A percentile compares a stretch with the other conserved stretches of the same genome.
These are phyloP conservation scores for Xylaria polymorpha DNA, from an alignment of 2,329 filamentous ascomycete species.

Conservation along the genomic window DNA sequence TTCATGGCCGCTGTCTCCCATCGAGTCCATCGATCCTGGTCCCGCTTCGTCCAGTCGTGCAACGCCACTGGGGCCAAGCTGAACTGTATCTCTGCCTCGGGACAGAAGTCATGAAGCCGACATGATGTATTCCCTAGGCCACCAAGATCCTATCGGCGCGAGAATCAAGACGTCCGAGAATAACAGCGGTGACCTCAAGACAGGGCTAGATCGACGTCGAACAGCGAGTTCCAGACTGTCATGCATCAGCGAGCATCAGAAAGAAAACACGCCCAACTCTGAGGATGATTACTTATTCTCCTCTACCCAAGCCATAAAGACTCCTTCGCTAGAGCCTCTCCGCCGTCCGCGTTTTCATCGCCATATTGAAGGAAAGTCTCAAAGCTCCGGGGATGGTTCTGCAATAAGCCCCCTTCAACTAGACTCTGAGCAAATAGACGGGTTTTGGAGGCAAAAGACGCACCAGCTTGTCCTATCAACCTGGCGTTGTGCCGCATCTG, in stretches of 20 bases:
- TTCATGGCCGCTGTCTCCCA: constrained; percentile 39
- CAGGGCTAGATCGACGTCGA: constrained; percentile 19
- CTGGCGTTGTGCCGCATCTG: constrained; percentile 29
- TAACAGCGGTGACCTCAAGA: constrained; percentile 24
- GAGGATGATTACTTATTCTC: constrained; percentile 37
- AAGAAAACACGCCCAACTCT: constrained; percentile 40
- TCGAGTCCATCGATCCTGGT: constrained; percentile 31
- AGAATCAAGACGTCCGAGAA: constrained; percentile 33
- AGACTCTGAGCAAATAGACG: constrained; percentile 29
- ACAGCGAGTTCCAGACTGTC: constrained; percentile 27
- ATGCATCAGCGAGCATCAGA: constrained; percentile 37
- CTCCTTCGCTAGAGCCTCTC: constrained; percentile 31
- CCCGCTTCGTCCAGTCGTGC: constrained; percentile 34
- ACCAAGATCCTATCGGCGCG: constrained; percentile 32
- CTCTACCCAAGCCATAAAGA: constrained; percentile 19
- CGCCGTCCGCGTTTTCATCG: constrained; percentile 29
- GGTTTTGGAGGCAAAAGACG: constrained; percentile 26
- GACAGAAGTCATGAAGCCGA: constrained; percentile 38
- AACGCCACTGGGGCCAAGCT: constrained; percentile 33
- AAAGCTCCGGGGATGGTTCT: constrained; percentile 36
- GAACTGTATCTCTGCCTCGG: constrained; percentile 17
- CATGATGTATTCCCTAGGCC: constrained; percentile 39
- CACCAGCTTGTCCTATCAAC: constrained; percentile 35
- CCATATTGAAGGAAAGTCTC: constrained; percentile 31
- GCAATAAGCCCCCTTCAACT: constrained; percentile 37